A percentile compares a stretch with the other conserved stretches of the same genome.
phyloP scores from a whole-genome alignment of 805 yeast species.

The Cyberlindnera suaveolens region DNA sequence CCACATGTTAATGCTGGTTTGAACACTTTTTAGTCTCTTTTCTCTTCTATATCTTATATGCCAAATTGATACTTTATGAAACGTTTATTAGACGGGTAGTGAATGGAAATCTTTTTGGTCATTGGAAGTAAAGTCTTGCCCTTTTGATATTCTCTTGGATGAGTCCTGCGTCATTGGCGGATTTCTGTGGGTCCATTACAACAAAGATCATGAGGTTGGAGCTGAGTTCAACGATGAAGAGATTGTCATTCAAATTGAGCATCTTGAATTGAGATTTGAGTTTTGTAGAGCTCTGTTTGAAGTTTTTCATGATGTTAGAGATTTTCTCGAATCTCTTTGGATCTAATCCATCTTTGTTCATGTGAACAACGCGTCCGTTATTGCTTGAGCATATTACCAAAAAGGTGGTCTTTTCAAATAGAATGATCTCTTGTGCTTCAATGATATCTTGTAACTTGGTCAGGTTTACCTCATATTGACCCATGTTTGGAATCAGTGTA shows the following conservation, averaged over 20 bases:
- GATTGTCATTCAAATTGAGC: slow-evolving; percentile 56
- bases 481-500: slow-evolving; percentile 88
- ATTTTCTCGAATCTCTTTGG: slow-evolving; percentile 94
- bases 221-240: slow-evolving; percentile 50
- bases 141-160: slow-evolving; percentile 52
- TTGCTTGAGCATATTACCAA: slow-evolving; percentile 45
- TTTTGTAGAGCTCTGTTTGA: slow-evolving; percentile 86
- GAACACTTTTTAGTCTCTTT: not conserved
- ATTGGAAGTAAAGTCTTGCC: slow-evolving; percentile 48
- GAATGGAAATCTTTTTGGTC: not conserved
- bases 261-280: slow-evolving; percentile 80
- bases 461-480: slow-evolving; percentile 68
- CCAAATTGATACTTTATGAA: not conserved
- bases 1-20: not conserved
- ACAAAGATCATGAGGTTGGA: slow-evolving; percentile 58
- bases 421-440: slow-evolving; percentile 82
- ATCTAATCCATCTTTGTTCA: slow-evolving; percentile 41
- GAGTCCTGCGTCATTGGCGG: slow-evolving; percentile 35
- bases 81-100: not conserved
- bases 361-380: slow-evolving; percentile 4
- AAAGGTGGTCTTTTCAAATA: slow-evolving; percentile 92
- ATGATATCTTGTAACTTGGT: slow-evolving; percentile 64
- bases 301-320: slow-evolving; percentile 88
- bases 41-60: not conserved
- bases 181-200: slow-evolving; percentile 37